Evolutionary conservation across 352 stramenopile genomes (phyloP).

Genomic region (Vaucheria bursata): DNA sequence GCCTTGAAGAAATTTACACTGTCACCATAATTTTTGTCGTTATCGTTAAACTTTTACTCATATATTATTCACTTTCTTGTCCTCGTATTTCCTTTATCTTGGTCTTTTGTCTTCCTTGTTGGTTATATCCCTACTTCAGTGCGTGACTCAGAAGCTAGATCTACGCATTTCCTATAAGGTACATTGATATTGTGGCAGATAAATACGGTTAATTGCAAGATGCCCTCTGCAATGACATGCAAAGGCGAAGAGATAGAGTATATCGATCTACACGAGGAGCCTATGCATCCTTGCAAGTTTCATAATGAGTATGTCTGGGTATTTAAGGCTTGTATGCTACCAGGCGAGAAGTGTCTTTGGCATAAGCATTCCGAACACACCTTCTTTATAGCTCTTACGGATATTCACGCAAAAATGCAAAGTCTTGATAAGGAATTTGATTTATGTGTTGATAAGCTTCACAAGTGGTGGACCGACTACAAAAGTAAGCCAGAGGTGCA

Average conservation of each 20-base stretch:
- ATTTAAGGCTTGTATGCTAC: slow-evolving; percentile 30
- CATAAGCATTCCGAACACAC: slow-evolving; percentile 39
- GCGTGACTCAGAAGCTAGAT: no score
- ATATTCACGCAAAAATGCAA: slow-evolving; percentile 16
- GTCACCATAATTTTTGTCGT: no score
- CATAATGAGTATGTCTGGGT: slow-evolving; percentile 43
- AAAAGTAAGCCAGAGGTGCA: slow-evolving; percentile 31
- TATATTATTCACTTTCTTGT: no score
- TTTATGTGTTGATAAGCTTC: neutral
- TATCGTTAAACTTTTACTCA: no score
- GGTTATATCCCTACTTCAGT: no score
- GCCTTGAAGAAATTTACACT: no score
- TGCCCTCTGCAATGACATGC: no score
- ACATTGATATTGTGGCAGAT: no score
- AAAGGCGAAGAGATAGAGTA: neutral
- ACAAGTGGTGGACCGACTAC: slow-evolving; percentile 39
- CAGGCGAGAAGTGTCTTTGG: slow-evolving; percentile 38
- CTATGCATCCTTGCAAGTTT: slow-evolving; percentile 33
- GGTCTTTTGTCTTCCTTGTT: neutral
- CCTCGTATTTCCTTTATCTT: no score
- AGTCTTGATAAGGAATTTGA: slow-evolving; percentile 31
- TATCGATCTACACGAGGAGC: slow-evolving; percentile 36
- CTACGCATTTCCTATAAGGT: no score
- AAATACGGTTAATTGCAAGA: no score
- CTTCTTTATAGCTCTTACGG: slow-evolving; percentile 21